A percentile compares a stretch with the other conserved stretches of the same genome.
phyloP scores from a whole-genome alignment of 2,329 filamentous ascomycete genomes.

The Curvularia sp. region DNA sequence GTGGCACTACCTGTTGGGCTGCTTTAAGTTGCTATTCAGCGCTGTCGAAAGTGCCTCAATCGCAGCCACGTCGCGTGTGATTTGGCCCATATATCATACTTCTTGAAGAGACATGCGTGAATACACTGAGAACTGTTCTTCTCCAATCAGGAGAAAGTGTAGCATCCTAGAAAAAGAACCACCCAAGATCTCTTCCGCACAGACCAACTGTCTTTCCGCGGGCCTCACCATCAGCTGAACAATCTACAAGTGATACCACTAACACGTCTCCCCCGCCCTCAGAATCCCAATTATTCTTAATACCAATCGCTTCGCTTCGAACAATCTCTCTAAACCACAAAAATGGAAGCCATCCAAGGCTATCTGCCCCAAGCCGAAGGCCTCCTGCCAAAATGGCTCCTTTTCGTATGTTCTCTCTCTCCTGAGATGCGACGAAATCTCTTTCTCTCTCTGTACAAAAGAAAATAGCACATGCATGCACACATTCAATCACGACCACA shows the following conservation, averaged over 20 bases:
- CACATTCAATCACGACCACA: not conserved
- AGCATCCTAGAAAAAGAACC: not conserved
- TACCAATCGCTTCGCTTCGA: not conserved
- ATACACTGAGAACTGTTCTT: not conserved
- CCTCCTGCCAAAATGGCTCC: slow-evolving; percentile 68
- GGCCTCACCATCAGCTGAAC: slow-evolving; percentile 3
- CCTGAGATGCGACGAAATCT: not conserved
- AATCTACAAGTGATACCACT: not conserved
- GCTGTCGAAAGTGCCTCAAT: not conserved
- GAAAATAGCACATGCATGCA: too few relatives aligned
- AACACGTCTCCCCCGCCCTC: slow-evolving; percentile 1
- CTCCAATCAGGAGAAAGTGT: not conserved
- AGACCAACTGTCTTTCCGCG: slow-evolving; percentile 8
- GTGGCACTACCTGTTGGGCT: not conserved
- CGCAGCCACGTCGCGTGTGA: not conserved
- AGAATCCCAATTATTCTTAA: not conserved
- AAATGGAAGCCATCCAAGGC: slow-evolving; percentile 45
- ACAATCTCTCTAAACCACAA: not conserved
- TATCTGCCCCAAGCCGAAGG: slow-evolving; percentile 58
- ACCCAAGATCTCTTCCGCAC: slow-evolving; percentile 5
- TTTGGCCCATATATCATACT: not conserved
- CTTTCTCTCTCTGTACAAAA: too few relatives aligned
- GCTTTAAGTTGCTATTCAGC: not conserved
- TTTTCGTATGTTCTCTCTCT: slow-evolving; percentile 61
- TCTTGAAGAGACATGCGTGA: not conserved